Conservation (phyloP, 1,139 yeast genomes). For the Scheffersomyces titani region DNA sequence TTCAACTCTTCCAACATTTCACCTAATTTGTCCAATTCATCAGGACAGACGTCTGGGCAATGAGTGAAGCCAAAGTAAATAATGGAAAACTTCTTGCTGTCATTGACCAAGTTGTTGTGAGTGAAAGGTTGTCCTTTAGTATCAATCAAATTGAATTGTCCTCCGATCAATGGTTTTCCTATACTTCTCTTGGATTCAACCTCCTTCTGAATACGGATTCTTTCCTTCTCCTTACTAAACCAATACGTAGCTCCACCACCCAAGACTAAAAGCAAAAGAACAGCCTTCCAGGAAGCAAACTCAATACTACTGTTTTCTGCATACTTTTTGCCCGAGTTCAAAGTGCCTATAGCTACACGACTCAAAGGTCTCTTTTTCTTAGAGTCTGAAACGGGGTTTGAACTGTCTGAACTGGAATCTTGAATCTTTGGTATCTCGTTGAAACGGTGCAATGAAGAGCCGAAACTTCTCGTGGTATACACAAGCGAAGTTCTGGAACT, state of each 20-base stretch:
- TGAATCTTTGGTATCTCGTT: background rate
- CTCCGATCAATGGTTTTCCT: conserved; percentile 94
- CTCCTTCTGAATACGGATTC: conserved; percentile 69
- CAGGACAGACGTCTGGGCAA: conserved; percentile 98
- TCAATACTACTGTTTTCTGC: conserved; percentile 51
- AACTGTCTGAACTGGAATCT: background rate
- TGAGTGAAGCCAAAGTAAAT: conserved; percentile 94
- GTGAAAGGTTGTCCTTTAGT: conserved; percentile 73
- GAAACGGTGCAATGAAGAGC: background rate
- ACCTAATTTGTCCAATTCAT: conserved; percentile 89
- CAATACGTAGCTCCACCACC: conserved; percentile 74
- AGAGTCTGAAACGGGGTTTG: background rate
- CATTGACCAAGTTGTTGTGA: conserved; percentile 68
- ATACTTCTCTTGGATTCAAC: conserved; percentile 84
- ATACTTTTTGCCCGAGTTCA: conserved; percentile 25
- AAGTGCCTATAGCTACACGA: conserved; percentile 46
- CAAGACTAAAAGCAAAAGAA: conserved; percentile 58
- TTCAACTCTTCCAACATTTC: conserved; percentile 70
- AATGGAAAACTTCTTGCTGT: conserved; percentile 61
- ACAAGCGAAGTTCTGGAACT: background rate
- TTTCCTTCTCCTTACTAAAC: conserved; percentile 72
- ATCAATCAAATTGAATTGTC: conserved; percentile 75
- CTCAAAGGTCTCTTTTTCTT: conserved; percentile 42
- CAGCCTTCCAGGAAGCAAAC: conserved; percentile 88
- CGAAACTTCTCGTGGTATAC: background rate